Percentiles rank a stretch among this genome's conserved stretches.
These are phyloP conservation scores for Tricholoma terreum DNA, from an alignment of 768 basidiomycete species.

Conservation along the genomic window DNA sequence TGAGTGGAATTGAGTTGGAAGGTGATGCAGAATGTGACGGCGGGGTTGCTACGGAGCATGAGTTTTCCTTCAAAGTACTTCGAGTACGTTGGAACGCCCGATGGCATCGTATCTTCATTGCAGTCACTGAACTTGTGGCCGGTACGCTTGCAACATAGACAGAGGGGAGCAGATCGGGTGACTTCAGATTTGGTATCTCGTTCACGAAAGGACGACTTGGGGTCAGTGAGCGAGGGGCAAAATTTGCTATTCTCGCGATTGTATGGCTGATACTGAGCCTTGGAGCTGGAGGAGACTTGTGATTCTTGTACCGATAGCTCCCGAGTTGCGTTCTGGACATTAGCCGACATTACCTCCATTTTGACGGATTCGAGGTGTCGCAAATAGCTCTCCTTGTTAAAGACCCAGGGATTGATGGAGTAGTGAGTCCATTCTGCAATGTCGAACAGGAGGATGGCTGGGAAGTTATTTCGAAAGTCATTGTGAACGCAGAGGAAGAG, in stretches of 20 bases:
- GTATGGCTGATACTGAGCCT: neutral
- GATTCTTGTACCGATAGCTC: neutral
- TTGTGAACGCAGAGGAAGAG: too few relatives aligned
- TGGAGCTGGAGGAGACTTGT: neutral
- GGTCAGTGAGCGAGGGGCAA: too few relatives aligned
- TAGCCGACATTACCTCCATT: neutral
- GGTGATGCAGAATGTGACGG: conserved; percentile 2
- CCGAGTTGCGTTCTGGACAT: neutral
- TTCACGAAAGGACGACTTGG: conserved; percentile 12
- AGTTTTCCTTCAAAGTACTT: conserved; percentile 6
- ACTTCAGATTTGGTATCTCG: neutral
- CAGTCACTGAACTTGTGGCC: conserved; percentile 11
- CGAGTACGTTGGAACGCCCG: conserved; percentile 6
- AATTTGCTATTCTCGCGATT: neutral
- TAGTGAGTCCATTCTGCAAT: too few relatives aligned
- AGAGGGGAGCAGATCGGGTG: conserved; percentile 10
- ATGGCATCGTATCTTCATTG: neutral
- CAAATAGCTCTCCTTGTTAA: too few relatives aligned
- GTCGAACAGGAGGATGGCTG: too few relatives aligned
- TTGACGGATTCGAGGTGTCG: neutral
- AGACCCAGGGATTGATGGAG: neutral
- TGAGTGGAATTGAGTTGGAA: conserved; percentile 1
- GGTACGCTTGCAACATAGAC: conserved; percentile 13
- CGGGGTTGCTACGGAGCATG: too few relatives aligned
- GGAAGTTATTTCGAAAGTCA: too few relatives aligned